Evolutionary conservation across 805 yeast genomes (phyloP).

Genomic region (Priceomyces carsonii): DNA sequence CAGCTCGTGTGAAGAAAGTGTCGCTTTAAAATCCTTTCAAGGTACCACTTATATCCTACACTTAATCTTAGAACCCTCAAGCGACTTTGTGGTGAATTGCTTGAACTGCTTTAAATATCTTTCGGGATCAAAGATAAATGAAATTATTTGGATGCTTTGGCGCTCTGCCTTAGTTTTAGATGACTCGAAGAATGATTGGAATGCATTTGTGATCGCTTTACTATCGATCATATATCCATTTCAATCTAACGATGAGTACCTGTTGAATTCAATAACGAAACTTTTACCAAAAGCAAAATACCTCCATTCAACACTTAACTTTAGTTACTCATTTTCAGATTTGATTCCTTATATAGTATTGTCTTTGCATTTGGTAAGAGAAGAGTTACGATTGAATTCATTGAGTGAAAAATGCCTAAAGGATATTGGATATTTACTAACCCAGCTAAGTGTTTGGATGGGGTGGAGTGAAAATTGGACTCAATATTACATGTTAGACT

Average conservation of each 20-base stretch:
- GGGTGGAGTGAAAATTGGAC: constrained; percentile 75
- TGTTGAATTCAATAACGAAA: constrained; percentile 28
- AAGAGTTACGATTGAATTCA: constrained; percentile 66
- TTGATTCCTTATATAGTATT: constrained; percentile 62
- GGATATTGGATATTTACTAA: constrained; percentile 53
- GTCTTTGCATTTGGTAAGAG: constrained; percentile 74
- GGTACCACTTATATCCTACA: constrained; percentile 26
- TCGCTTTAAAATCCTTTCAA: constrained; percentile 23
- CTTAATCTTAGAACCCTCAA: constrained; percentile 46
- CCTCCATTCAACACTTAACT: constrained; percentile 23
- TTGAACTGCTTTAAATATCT: constrained; percentile 53
- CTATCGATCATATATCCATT: constrained; percentile 53
- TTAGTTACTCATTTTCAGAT: constrained; percentile 48
- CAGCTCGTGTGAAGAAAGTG: constrained; percentile 28
- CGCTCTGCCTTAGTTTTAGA: constrained; percentile 50
- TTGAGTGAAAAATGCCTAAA: constrained; percentile 35
- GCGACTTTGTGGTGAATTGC: constrained; percentile 43
- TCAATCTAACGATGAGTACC: constrained; percentile 17
- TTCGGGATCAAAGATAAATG: constrained; percentile 58
- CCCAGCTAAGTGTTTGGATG: constrained; percentile 65
- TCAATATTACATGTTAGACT: constrained; percentile 49
- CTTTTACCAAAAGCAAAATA: constrained; percentile 31
- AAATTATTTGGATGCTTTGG: constrained; percentile 65
- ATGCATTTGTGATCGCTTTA: constrained; percentile 53
- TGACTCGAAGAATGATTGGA: constrained; percentile 55